phyloP scores from a whole-genome alignment of 306 rosid species.

The Gleditsia sinensis region DNA sequence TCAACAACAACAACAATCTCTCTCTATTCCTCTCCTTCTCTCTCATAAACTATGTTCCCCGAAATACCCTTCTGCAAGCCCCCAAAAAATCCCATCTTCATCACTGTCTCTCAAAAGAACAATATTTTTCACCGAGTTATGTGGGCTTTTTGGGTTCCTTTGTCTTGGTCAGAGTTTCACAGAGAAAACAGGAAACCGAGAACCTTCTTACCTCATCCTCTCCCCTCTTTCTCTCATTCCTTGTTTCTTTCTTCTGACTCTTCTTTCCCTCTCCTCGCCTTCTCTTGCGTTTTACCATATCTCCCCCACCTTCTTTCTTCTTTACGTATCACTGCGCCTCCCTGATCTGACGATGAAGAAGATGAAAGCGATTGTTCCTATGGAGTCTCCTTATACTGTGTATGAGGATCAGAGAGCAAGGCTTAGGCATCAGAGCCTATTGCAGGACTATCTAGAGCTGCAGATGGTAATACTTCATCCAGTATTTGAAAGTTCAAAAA shows the following conservation, averaged over 20 bases:
- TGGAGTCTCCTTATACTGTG: conserved; percentile 45
- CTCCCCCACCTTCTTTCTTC: conserved; percentile 30
- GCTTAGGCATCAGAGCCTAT: conserved; percentile 81
- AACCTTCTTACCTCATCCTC: conserved; percentile 57
- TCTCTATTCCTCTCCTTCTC: conserved; percentile 31
- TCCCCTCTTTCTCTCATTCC: conserved; percentile 29
- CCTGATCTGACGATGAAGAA: conserved; percentile 70
- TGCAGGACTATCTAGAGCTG: conserved; percentile 79
- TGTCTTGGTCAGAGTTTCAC: conserved; percentile 98
- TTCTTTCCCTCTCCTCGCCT: conserved; percentile 11
- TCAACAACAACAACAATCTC: background rate
- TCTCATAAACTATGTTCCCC: conserved; percentile 64
- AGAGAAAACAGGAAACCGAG: conserved; percentile 94
- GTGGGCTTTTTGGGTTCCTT: conserved; percentile 97
- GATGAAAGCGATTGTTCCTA: conserved; percentile 64
- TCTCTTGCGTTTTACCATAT: conserved; percentile 31
- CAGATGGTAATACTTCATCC: conserved; percentile 57
- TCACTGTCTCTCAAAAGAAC: conserved; percentile 82
- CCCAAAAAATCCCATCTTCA: conserved; percentile 97
- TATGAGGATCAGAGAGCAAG: conserved; percentile 60
- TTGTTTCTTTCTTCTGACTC: background rate
- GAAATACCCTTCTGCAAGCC: conserved; percentile 99
- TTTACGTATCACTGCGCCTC: conserved; percentile 28
- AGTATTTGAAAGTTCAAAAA: conserved; percentile 1
- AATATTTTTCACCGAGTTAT: conserved; percentile 96